Base-by-base conservation (phyloP, 2,329 filamentous ascomycete species). In the Coleophoma cylindrospora region DNA sequence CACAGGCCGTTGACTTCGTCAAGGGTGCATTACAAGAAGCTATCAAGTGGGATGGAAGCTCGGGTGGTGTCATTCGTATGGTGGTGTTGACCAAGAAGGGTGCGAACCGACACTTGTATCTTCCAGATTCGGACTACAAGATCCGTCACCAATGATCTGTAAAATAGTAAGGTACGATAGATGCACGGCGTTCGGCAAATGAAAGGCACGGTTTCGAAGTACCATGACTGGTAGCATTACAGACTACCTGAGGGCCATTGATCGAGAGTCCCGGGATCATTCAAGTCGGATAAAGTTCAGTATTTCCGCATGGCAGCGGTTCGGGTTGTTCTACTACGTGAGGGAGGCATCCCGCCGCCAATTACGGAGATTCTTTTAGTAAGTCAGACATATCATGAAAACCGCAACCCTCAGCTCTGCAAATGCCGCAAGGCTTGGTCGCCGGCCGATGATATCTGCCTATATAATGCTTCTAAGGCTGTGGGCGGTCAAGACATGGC, bases 41-140 rank as follows among this genome's bases (percentile, higher is more conserved):
- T 14, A 97, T 99, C 80, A 96, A 96, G 74, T 99, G 94, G 94
- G 94, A 99, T 68, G 94, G 94, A 57, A 96, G 91, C 76, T 97
- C 94, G 3, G 94, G 94, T 59, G 94, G 94, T 74, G 94, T 99
- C 53, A 99, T 99, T 65, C 84, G 94, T 61, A 90, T 99, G 89
- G 92, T 97, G 55, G 94, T 99, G 52, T 74, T 99, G 71, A 99
- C 92, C 55, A 84, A 84, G 63, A 83, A 87, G 66, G 94, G 94
- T 34, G 91, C 92, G 7, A 84, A 94, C 72, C 83, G 94, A 73
- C 94, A 97, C 76, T 73, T 99, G 67, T 99, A 97, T 71, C 79
- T 99, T 65, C 94, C 94, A 40, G 92, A 99, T 74, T 88, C 87
- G 64, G 83, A 86, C 63, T 99, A 99, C 74, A 40, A 54, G 17